phyloP scores from a whole-genome alignment of 257 asterid genomes.

The Gentiana macrophylla region DNA sequence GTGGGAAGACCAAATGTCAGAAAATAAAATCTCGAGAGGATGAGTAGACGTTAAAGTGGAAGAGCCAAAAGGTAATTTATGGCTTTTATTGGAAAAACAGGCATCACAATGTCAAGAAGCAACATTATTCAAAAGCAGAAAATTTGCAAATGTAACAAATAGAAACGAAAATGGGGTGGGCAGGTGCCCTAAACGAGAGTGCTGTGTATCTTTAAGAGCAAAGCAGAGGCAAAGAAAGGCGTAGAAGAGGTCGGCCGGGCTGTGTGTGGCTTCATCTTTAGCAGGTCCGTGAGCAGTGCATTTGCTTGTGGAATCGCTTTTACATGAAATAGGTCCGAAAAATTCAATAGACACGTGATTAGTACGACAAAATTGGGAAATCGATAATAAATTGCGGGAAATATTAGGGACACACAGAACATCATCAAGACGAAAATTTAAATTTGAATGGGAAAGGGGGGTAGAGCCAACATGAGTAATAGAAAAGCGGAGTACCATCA shows the following conservation, averaged over 20 bases:
- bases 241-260: background rate
- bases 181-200: background rate
- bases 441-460: background rate
- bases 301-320: too few relatives aligned
- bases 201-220: background rate
- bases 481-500: constrained; percentile 3
- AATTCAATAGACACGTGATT: too few relatives aligned
- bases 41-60: background rate
- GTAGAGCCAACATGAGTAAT: background rate
- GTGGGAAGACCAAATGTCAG: too few relatives aligned
- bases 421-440: too few relatives aligned
- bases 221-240: background rate
- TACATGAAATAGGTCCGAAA: too few relatives aligned
- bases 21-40: too few relatives aligned
- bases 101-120: background rate
- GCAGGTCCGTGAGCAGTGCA: too few relatives aligned
- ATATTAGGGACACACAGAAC: background rate
- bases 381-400: too few relatives aligned
- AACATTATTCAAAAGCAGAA: background rate
- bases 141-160: background rate
- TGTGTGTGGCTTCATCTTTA: background rate
- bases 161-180: background rate
- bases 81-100: background rate
- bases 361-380: too few relatives aligned
- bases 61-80: background rate